These are phyloP conservation scores for Pichia sp. DNA, from an alignment of 1,139 yeast species.

Conservation along the genomic window DNA sequence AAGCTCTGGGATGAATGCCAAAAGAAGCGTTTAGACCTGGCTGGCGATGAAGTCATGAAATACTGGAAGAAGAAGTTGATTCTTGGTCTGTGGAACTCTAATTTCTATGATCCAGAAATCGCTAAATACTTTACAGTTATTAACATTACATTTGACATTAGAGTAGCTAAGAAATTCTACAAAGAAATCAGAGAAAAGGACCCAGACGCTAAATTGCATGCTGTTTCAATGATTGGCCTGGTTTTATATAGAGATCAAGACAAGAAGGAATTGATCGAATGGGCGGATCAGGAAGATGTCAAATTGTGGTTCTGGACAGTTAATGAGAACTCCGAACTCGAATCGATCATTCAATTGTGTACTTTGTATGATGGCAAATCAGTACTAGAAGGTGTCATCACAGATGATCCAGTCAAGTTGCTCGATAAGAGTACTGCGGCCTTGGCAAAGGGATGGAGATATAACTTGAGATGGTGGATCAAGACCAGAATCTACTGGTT, in stretches of 20 bases:
- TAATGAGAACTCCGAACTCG: conserved; percentile 39
- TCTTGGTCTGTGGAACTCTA: conserved; percentile 80
- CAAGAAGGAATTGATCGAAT: conserved; percentile 34
- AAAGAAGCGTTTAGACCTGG: neutral
- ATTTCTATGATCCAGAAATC: conserved; percentile 53
- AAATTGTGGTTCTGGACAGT: conserved; percentile 82
- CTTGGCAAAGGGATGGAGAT: conserved; percentile 8
- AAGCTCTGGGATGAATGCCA: conserved; percentile 3
- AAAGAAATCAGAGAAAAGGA: conserved; percentile 29
- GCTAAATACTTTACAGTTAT: conserved; percentile 44
- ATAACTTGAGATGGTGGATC: conserved; percentile 16
- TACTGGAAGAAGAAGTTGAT: conserved; percentile 72
- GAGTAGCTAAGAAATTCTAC: conserved; percentile 34
- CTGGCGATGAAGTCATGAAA: conserved; percentile 29
- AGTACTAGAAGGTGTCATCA: conserved; percentile 28
- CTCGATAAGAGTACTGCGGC: conserved; percentile 4
- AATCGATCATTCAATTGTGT: conserved; percentile 15
- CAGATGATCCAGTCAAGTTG: conserved; percentile 29
- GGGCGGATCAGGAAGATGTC: conserved; percentile 39
- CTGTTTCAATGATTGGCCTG: conserved; percentile 33
- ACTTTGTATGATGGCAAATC: conserved; percentile 7
- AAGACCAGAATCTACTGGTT: conserved; percentile 18
- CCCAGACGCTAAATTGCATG: conserved; percentile 32
- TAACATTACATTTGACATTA: conserved; percentile 49
- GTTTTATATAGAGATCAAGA: conserved; percentile 43